Conservation (phyloP, 805 yeast species). For the Aciculoconidium aculeatum region DNA sequence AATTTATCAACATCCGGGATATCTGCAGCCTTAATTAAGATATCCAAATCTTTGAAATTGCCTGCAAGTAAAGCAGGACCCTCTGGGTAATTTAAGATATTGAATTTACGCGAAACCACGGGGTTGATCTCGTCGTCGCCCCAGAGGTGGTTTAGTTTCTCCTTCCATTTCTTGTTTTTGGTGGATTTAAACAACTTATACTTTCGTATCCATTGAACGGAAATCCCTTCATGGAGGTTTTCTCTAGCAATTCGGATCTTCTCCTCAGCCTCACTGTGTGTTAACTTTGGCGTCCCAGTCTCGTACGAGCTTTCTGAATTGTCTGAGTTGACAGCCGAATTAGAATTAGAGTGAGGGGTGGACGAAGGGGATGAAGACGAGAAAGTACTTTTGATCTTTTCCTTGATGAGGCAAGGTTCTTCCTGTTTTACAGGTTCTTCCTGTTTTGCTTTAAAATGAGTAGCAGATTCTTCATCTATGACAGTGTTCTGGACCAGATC, state of each 20-base stretch:
- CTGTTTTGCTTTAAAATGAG: no score
- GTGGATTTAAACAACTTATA: conserved; percentile 20
- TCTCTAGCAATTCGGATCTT: conserved; percentile 22
- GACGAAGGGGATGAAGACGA: background rate
- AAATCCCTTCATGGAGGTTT: conserved; percentile 20
- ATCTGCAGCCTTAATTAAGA: conserved; percentile 21
- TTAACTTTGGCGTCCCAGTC: conserved; percentile 3
- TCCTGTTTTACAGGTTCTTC: no score
- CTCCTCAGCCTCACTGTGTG: conserved; percentile 21
- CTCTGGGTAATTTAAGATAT: conserved; percentile 26
- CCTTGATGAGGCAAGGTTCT: no score
- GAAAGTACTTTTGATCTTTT: no score
- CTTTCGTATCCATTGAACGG: conserved; percentile 30
- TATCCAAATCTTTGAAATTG: conserved; percentile 24
- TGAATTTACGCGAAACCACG: conserved; percentile 25
- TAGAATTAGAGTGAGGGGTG: conserved; percentile 1
- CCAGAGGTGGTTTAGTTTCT: conserved; percentile 24
- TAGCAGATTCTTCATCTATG: no score
- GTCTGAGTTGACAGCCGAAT: no score
- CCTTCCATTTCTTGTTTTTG: conserved; percentile 21
- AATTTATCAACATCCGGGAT: conserved; percentile 33
- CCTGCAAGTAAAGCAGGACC: conserved; percentile 31
- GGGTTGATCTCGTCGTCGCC: conserved; percentile 28
- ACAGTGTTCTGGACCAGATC: no score
- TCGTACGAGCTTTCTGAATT: no score